These are phyloP conservation scores for Vigna radiata DNA, from an alignment of 306 rosid genomes.

Conservation along the genomic window DNA sequence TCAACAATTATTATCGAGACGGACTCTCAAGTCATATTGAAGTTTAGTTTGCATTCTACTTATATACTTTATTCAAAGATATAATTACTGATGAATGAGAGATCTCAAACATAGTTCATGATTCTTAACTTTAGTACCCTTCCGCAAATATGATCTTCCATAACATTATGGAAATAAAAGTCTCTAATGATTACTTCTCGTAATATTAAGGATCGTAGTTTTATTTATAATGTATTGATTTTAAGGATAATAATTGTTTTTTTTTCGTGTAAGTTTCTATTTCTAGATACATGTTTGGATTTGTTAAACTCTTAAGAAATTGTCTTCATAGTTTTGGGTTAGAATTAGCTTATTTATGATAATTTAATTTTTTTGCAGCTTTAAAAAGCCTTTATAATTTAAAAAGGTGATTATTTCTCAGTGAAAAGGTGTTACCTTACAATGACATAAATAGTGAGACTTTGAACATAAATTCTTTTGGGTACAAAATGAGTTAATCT, in stretches of 20 bases:
- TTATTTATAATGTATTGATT: neutral
- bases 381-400: neutral
- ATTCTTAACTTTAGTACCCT: too few relatives aligned
- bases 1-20: too few relatives aligned
- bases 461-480: conserved; percentile 5
- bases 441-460: neutral
- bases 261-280: neutral
- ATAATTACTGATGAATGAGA: too few relatives aligned
- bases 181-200: neutral
- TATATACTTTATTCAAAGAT: too few relatives aligned
- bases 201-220: neutral
- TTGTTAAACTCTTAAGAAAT: neutral
- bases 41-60: too few relatives aligned
- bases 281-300: neutral
- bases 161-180: neutral
- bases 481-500: neutral
- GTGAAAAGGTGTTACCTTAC: neutral
- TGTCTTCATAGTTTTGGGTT: neutral
- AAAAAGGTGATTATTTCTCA: neutral
- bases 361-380: neutral
- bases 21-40: too few relatives aligned
- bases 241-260: neutral
- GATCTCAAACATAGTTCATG: too few relatives aligned
- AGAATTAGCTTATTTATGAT: neutral
- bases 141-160: too few relatives aligned